A percentile compares a stretch with the other conserved stretches of the same genome.
These are phyloP conservation scores for Imleria badia DNA, from an alignment of 768 basidiomycete genomes.

Conservation along the genomic window DNA sequence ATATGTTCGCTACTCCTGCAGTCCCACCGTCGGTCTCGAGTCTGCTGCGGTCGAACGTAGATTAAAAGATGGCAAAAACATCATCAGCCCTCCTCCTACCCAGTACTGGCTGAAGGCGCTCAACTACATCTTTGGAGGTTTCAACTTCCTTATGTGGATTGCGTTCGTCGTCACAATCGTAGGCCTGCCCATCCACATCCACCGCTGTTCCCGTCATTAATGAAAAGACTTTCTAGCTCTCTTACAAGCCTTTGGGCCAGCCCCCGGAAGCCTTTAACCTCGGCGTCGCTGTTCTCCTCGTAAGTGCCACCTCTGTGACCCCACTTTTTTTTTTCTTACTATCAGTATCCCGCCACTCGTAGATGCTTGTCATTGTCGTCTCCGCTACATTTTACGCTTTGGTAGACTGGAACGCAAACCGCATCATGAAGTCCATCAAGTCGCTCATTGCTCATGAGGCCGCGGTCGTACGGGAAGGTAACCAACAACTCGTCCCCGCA, in stretches of 20 bases:
- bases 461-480: conserved; percentile 51
- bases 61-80: conserved; percentile 44
- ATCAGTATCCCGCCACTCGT: conserved; percentile 11
- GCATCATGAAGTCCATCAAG: conserved; percentile 56
- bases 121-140: conserved; percentile 57
- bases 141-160: conserved; percentile 56
- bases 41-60: conserved; percentile 40
- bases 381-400: conserved; percentile 49
- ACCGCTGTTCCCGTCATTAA: conserved; percentile 1
- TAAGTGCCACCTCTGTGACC: conserved; percentile 28
- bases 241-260: conserved; percentile 50
- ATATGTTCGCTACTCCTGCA: conserved; percentile 43
- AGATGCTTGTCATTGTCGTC: conserved; percentile 43
- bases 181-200: conserved; percentile 13
- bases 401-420: conserved; percentile 49
- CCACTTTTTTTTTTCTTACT: background rate
- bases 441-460: conserved; percentile 60
- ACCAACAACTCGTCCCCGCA: conserved; percentile 46
- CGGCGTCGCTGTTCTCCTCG: conserved; percentile 50
- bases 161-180: conserved; percentile 50
- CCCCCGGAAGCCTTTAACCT: conserved; percentile 46
- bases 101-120: conserved; percentile 50
- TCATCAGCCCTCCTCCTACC: conserved; percentile 47
- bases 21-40: conserved; percentile 48
- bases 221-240: conserved; percentile 39